These are phyloP conservation scores for Calocybe cyanea DNA, from an alignment of 768 basidiomycete genomes.

Conservation along the genomic window DNA sequence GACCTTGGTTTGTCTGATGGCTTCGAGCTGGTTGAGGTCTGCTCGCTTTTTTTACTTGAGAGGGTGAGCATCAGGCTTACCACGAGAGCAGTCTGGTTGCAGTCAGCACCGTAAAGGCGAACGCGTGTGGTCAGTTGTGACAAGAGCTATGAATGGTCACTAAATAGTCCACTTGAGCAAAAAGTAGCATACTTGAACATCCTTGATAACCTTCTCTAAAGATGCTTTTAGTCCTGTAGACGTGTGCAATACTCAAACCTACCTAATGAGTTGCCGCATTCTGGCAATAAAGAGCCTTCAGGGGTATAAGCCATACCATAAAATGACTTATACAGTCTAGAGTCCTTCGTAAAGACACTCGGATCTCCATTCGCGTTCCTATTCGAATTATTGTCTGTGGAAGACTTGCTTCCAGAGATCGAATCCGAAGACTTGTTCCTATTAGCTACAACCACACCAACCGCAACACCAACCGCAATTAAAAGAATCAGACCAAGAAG, in stretches of 20 bases:
- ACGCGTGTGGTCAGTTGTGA: slow-evolving; percentile 81
- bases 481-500: slow-evolving; percentile 45
- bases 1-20: slow-evolving; percentile 85
- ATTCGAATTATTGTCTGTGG: slow-evolving; percentile 12
- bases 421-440: slow-evolving; percentile 34
- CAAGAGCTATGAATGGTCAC: slow-evolving; percentile 47
- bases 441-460: slow-evolving; percentile 64
- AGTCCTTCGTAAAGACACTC: slow-evolving; percentile 66
- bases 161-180: neutral
- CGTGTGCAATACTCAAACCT: slow-evolving; percentile 7
- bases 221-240: neutral
- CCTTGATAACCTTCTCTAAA: slow-evolving; percentile 57
- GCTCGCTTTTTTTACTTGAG: neutral
- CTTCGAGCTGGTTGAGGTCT: slow-evolving; percentile 55
- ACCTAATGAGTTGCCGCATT: slow-evolving; percentile 58
- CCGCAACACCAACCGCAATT: slow-evolving; percentile 49
- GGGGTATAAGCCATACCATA: slow-evolving; percentile 90
- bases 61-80: slow-evolving; percentile 31
- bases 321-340: slow-evolving; percentile 64
- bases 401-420: slow-evolving; percentile 4
- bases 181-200: slow-evolving; percentile 54
- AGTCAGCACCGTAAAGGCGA: slow-evolving; percentile 85
- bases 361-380: slow-evolving; percentile 41
- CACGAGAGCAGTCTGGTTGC: slow-evolving; percentile 76
- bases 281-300: slow-evolving; percentile 56